Base-by-base conservation (phyloP, 2,329 filamentous ascomycete genomes). In the Aureobasidium zeae region DNA sequence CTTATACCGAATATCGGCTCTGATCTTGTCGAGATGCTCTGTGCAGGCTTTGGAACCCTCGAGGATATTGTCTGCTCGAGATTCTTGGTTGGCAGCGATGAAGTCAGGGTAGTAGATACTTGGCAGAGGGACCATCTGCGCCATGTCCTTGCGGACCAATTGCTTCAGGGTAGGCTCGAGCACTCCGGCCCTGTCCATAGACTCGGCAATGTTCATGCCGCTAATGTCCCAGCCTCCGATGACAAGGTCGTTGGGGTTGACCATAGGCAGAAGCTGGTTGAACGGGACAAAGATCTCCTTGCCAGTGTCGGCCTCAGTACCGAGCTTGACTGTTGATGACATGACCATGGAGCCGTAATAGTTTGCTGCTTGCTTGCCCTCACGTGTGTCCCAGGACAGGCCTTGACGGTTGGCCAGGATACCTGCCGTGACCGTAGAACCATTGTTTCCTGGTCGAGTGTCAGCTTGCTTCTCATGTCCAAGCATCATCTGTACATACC, bases 21-120 rank as follows among this genome's bases (percentile, higher is more conserved):
- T 87, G 58, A 98, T 81, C 63, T 89, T 77, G 70, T 96, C 87
- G 35, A 98, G 86, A 61, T 98, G 91, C 46, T 79, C 86, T 67
- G 71, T 80, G 63, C 72, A 86, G 52, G 88, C 88, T 71, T 91
- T 93, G 65, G 72, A 76, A 41, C 91, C 91, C 50, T 83, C 70
- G 36, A 96, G 65, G 51, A 94, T 59, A 58, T 98, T 96, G 69
- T 98, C 87, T 52, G 89, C 91, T 58, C 91, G 84, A 60, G 88
- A 87, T 65, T 91, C 88, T 70, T 98, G 91, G 72, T 98, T 98
- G 62, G 91, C 85, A 53, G 91, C 91, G 60, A 98, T 98, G 73
- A 98, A 98, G 68, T 96, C 91, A 1, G 91, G 91, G 66, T 98
- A 98, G 77, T 98, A 98, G 68, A 96, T 83, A 66, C 84, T 89